phyloP scores from a whole-genome alignment of 2,329 filamentous ascomycete species.

The Apiospora saccharicola region DNA sequence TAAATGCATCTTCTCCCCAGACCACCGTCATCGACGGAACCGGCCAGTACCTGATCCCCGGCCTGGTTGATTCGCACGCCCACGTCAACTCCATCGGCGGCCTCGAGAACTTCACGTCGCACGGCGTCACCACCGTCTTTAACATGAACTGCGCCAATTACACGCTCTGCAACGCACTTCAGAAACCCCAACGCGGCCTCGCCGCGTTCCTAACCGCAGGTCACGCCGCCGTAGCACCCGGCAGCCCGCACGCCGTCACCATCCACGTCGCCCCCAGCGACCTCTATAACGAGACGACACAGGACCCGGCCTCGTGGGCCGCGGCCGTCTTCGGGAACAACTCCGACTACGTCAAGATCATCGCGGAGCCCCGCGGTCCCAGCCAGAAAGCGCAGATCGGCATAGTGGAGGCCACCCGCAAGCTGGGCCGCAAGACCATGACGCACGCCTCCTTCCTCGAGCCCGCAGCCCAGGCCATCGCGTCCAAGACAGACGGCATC shows the following conservation, averaged over 20 bases:
- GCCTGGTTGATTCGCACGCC: neutral
- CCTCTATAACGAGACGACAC: neutral
- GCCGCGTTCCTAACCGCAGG: neutral
- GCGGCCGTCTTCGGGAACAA: neutral
- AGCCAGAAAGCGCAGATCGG: neutral
- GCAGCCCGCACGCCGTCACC: neutral
- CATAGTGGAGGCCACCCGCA: neutral
- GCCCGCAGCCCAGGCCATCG: neutral
- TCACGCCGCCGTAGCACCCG: neutral
- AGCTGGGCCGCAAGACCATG: neutral
- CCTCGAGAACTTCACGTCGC: slow-evolving; percentile 1
- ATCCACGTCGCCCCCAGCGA: neutral
- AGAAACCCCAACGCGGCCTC: neutral
- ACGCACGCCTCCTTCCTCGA: neutral
- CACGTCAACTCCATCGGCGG: neutral
- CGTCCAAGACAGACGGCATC: neutral
- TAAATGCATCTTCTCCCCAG: neutral
- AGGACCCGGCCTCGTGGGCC: neutral
- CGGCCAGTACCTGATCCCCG: neutral
- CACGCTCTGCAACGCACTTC: neutral
- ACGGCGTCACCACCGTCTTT: slow-evolving; percentile 5
- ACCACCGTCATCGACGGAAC: neutral
- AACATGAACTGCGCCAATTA: slow-evolving; percentile 10
- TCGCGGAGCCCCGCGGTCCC: neutral
- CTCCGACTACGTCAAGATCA: slow-evolving; percentile 4